These are phyloP conservation scores for Alliaria petiolata DNA, from an alignment of 345 rosid genomes.

Conservation along the genomic window DNA sequence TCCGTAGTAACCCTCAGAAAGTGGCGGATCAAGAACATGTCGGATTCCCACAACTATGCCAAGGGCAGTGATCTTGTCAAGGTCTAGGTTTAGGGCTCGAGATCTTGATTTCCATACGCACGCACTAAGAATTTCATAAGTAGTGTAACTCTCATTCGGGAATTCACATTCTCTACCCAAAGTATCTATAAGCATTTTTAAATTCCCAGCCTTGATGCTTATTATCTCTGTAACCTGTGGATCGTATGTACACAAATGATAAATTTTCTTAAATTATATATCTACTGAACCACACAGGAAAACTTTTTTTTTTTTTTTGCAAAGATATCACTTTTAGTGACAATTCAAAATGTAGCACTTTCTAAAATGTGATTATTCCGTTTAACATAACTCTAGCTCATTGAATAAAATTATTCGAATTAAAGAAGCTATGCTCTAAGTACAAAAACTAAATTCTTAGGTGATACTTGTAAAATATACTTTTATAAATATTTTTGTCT, in stretches of 20 bases:
- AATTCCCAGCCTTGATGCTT: background rate
- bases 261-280: background rate
- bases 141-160: constrained; percentile 28
- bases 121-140: constrained; percentile 40
- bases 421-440: background rate
- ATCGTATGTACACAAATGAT: background rate
- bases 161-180: background rate
- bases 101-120: constrained; percentile 44
- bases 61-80: constrained; percentile 26
- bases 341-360: background rate
- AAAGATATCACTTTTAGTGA: background rate
- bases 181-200: constrained; percentile 10
- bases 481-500: too few species aligned
- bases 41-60: constrained; percentile 34
- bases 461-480: too few species aligned
- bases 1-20: constrained; percentile 41
- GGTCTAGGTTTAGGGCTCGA: constrained; percentile 37
- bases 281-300: background rate
- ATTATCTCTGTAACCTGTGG: constrained; percentile 14
- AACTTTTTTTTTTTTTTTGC: background rate
- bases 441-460: background rate
- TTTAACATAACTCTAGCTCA: background rate
- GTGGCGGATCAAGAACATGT: constrained; percentile 36
- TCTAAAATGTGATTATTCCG: background rate
- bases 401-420: background rate